phyloP scores from a whole-genome alignment of 805 yeast genomes.

The Candida insectorum region DNA sequence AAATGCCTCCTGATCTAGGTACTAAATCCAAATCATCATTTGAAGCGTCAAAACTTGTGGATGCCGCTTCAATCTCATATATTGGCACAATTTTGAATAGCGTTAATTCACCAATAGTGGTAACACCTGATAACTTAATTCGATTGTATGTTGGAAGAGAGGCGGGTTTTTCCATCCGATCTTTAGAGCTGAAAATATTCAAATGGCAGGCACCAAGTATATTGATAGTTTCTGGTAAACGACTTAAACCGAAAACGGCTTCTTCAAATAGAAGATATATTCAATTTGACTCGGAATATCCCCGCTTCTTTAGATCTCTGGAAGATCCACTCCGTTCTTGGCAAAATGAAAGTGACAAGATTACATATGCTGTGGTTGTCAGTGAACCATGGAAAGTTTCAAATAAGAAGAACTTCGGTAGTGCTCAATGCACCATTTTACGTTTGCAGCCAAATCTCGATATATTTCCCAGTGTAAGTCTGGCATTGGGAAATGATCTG shows the following conservation, averaged over 20 bases:
- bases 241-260: slow-evolving; percentile 35
- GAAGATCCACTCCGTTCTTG: slow-evolving; percentile 23
- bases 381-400: slow-evolving; percentile 76
- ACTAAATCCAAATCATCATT: slow-evolving; percentile 9
- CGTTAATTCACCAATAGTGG: slow-evolving; percentile 25
- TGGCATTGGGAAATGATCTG: slow-evolving; percentile 30
- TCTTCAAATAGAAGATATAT: slow-evolving; percentile 45
- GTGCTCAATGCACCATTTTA: slow-evolving; percentile 50
- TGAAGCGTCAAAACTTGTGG: slow-evolving; percentile 35
- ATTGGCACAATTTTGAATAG: slow-evolving; percentile 29
- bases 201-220: slow-evolving; percentile 91
- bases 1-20: slow-evolving; percentile 1
- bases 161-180: slow-evolving; percentile 83
- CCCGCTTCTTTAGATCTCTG: slow-evolving; percentile 27
- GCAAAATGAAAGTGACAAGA: slow-evolving; percentile 40
- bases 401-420: slow-evolving; percentile 72
- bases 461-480: slow-evolving; percentile 31
- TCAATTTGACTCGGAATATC: slow-evolving; percentile 49
- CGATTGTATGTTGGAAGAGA: slow-evolving; percentile 71
- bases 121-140: slow-evolving; percentile 47
- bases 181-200: slow-evolving; percentile 77
- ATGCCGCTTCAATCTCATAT: slow-evolving; percentile 37
- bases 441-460: slow-evolving; percentile 68
- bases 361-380: slow-evolving; percentile 63
- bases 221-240: slow-evolving; percentile 63